Percentiles rank a stretch among this genome's conserved stretches.
These are phyloP conservation scores for Coelastrella sp. DNA, from an alignment of 139 green algal species.

Conservation along the genomic window DNA sequence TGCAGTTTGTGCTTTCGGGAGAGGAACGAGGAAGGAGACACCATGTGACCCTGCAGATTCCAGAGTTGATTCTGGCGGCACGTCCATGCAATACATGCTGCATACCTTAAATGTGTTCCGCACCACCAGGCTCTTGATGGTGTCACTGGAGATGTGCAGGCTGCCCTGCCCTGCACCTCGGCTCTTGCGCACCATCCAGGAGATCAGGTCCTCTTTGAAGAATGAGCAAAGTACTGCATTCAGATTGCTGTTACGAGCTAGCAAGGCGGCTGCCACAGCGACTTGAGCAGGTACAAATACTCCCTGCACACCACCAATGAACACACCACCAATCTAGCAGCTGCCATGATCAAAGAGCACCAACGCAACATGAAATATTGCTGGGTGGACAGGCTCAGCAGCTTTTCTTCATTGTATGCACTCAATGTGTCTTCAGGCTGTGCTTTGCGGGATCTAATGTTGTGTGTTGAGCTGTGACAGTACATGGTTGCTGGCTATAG, in stretches of 20 bases:
- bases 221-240: slow-evolving; percentile 84
- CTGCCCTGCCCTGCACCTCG: not conserved
- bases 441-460: no score
- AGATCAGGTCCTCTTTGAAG: slow-evolving; percentile 82
- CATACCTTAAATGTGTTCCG: slow-evolving; percentile 55
- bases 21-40: no score
- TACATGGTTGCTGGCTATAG: no score
- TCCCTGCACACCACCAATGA: slow-evolving; percentile 41
- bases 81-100: not conserved
- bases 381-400: no score
- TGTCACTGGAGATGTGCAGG: slow-evolving; percentile 44
- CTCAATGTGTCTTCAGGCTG: no score
- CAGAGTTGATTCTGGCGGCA: not conserved
- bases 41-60: no score
- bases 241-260: slow-evolving; percentile 20
- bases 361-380: no score
- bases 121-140: slow-evolving; percentile 59
- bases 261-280: slow-evolving; percentile 68
- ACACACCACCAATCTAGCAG: not conserved
- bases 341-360: no score
- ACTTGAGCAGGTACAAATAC: slow-evolving; percentile 77
- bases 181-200: slow-evolving; percentile 52
- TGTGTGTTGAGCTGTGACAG: no score
- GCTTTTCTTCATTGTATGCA: no score
- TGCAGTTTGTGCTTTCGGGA: no score